Base-by-base conservation (phyloP, 2,329 filamentous ascomycete genomes). In the Pestalotiopsis sp. region DNA sequence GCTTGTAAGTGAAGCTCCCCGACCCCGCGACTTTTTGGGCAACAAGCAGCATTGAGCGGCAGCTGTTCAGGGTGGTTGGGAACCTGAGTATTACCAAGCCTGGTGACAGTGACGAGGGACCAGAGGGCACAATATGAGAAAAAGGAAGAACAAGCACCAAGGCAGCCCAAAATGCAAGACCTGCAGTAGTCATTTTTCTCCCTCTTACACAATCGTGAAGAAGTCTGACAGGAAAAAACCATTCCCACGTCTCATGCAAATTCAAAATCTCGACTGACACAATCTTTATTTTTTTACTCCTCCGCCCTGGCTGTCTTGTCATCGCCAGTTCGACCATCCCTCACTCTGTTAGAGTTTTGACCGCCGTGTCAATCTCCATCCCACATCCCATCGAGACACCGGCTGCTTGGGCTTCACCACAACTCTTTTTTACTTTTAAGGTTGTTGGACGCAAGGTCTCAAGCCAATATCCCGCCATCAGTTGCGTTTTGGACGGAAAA, bases 21-120 rank as follows among this genome's bases (percentile, higher is more conserved):
- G 39, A 63, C 66, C 66, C 66, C 66, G 66, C 66, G 66, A 67
- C 39, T 62, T 67, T 67, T 67, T 67, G 66, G 38, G 59, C 58
- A 58, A 41, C 57, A 49, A 25, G 17, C 25, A 49, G 45, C 23
- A 52, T 23, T 49, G 27, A 27, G 31, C 31, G 31, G 31, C 31
- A 36, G 31, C 31, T 36, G 31, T 36, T 27, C 20, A n/a, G 45
- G 31, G 66, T 62, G 66, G 66, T 63, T 67, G 66, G 66, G 66
- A 49, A n/a, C 25, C 45, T 6, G 31, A 52, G 17, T 23, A 52
- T 52, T n/a, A 52, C 45, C 45, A 52, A 52, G 45, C 45, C n/a
- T 52, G 45, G 20, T 20, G 57, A 27, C 14, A 38, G 60, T 17
- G 60, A 41, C 13, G 38, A 41, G 38, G 31, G 6, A 36, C 31